Base-by-base conservation (phyloP, 495 filamentous ascomycete genomes). In the Aspergillus cristatus region DNA sequence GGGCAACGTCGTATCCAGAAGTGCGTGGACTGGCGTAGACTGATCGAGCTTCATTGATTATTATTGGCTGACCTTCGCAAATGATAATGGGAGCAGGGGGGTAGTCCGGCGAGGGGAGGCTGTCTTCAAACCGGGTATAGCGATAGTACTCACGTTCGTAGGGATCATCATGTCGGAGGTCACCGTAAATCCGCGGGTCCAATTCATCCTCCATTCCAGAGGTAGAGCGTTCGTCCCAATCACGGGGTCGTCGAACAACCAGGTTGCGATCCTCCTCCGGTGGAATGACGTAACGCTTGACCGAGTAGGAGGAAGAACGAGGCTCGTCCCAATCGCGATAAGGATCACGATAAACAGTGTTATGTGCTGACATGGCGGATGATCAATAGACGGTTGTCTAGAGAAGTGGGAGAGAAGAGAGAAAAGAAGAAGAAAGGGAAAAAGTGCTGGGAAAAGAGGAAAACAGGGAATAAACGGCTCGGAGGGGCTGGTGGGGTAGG, bases 41-140 rank as follows among this genome's bases (percentile, higher is more conserved):
- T 6, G 78, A 78, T 33, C 75, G 78, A n/a, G 79, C 77, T 67
- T 88, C 79, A 53, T 82, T 74, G 42, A 87, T 70, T 48, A 87
- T 81, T 62, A 89, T 75, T 51, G 74, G 75, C 48, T 84, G 79
- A 31, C 67, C 69, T 48, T 86, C 75, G 45, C 74, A 81, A 57
- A 88, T 82, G 49, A 86, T 65, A 46, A 83, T 78, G 30, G 81
- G 78, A 38, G 70, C 56, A 36, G 68, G 28, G 28, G 28, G 13
- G 3, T 6, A 11, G 4, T 30, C 28, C 28, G 24, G 11, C 11
- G 6, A 6, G 11, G 24, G 6, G 6, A 30, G 12, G 12, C n/a
- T 3, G 28, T 30, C 5, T 14, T 4, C 28, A 30, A 11, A 30
- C 28, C 5, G 65, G 54, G 74, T 70, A 54, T 79, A 81, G 45